Evolutionary conservation across 2,329 filamentous ascomycete species (phyloP).

Genomic region (Paradendryphiella salina): DNA sequence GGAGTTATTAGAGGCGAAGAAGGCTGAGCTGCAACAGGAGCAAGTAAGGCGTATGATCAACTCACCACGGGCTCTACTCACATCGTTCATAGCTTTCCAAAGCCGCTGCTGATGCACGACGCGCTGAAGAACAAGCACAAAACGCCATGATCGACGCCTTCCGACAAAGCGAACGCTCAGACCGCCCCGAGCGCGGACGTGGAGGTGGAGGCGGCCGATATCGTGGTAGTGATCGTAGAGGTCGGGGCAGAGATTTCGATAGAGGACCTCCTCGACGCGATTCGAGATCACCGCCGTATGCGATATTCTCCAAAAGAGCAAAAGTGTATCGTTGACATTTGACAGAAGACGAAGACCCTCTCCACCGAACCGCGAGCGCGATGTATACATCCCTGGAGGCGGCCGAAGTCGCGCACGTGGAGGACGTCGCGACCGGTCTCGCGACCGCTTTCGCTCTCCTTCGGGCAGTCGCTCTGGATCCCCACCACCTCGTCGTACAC

Average conservation of each 20-base stretch:
- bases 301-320: background rate
- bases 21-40: slow-evolving; percentile 89
- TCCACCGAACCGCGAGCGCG: slow-evolving; percentile 56
- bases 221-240: slow-evolving; percentile 48
- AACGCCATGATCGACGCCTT: slow-evolving; percentile 71
- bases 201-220: slow-evolving; percentile 56
- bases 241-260: slow-evolving; percentile 50
- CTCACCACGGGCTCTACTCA: slow-evolving; percentile 22
- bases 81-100: slow-evolving; percentile 71
- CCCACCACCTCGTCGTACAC: slow-evolving; percentile 15
- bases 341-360: slow-evolving; percentile 53
- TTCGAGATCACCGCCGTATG: slow-evolving; percentile 56
- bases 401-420: slow-evolving; percentile 44
- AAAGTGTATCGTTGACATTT: slow-evolving; percentile 20
- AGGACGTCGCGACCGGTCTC: slow-evolving; percentile 43
- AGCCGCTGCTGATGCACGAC: slow-evolving; percentile 72
- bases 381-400: slow-evolving; percentile 61
- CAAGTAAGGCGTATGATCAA: slow-evolving; percentile 63
- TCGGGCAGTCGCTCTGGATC: slow-evolving; percentile 28
- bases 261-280: slow-evolving; percentile 52
- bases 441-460: slow-evolving; percentile 41
- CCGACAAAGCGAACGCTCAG: slow-evolving; percentile 63
- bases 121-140: slow-evolving; percentile 64
- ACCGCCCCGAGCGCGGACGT: slow-evolving; percentile 50
- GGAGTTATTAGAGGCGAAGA: slow-evolving; percentile 94